These are phyloP conservation scores for Gossypium lobatum DNA, from an alignment of 441 rosid genomes.

Conservation along the genomic window DNA sequence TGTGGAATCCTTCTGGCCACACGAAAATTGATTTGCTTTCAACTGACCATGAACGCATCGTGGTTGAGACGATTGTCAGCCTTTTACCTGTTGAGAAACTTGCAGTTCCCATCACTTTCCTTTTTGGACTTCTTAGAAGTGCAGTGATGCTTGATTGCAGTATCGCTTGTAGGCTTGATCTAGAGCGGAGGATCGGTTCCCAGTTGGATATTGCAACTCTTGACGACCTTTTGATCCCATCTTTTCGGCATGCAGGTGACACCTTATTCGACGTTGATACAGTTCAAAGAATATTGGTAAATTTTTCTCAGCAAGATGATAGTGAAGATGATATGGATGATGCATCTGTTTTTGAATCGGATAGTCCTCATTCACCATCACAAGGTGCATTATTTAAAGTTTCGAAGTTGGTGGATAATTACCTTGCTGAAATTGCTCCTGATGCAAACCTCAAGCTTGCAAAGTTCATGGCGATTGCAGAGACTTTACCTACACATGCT, in stretches of 20 bases:
- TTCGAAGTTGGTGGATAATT: conserved; percentile 80
- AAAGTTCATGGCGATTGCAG: conserved; percentile 84
- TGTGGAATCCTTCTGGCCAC: conserved; percentile 58
- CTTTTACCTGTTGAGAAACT: conserved; percentile 88
- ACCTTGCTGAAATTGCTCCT: conserved; percentile 92
- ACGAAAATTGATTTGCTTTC: conserved; percentile 39
- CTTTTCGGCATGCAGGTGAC: conserved; percentile 76
- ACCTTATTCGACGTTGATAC: conserved; percentile 89
- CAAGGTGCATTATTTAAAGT: conserved; percentile 80
- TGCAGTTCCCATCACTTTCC: conserved; percentile 77
- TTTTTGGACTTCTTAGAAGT: conserved; percentile 82
- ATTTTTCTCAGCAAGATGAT: conserved; percentile 90
- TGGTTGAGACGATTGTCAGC: conserved; percentile 78
- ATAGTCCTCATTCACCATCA: conserved; percentile 78
- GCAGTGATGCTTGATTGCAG: conserved; percentile 84
- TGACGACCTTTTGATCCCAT: conserved; percentile 89
- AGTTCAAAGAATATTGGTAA: conserved; percentile 84
- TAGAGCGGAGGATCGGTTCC: conserved; percentile 87
- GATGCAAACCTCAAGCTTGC: conserved; percentile 85
- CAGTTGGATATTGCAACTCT: conserved; percentile 84
- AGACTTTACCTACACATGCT: conserved; percentile 84
- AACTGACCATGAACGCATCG: conserved; percentile 54
- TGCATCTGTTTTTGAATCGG: conserved; percentile 75
- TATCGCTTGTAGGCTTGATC: conserved; percentile 72
- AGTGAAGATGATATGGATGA: conserved; percentile 82